Conservation (phyloP, 345 rosid species). For the Erysimum cheiranthoides region DNA sequence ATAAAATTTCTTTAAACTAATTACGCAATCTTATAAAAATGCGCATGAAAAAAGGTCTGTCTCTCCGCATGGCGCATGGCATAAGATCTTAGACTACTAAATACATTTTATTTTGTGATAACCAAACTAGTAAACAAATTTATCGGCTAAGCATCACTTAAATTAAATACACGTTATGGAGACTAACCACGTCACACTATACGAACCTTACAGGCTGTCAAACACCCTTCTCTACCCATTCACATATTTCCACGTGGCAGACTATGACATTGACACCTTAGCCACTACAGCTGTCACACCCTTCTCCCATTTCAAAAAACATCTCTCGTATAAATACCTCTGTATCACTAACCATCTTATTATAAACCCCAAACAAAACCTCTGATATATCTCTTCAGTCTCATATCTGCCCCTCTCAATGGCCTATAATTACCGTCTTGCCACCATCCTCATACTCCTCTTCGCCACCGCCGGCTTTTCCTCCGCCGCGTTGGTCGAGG, state of each 20-base stretch:
- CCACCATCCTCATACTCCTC: slow-evolving; percentile 44
- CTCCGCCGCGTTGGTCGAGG: slow-evolving; percentile 63
- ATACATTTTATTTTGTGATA: too few relatives aligned
- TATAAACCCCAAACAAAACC: slow-evolving; percentile 18
- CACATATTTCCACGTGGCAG: slow-evolving; percentile 1
- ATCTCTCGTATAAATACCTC: slow-evolving; percentile 34
- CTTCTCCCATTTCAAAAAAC: not conserved
- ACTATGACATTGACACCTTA: slow-evolving; percentile 23
- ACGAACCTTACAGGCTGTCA: slow-evolving; percentile 42
- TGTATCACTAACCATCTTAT: not conserved
- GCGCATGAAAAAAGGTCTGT: not conserved
- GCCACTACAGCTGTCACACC: slow-evolving; percentile 38
- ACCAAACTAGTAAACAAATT: slow-evolving; percentile 20
- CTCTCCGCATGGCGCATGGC: slow-evolving; percentile 5
- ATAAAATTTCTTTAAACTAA: not conserved
- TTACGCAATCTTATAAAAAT: not conserved
- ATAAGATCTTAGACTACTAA: not conserved
- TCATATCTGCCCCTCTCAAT: slow-evolving; percentile 28
- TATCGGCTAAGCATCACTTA: slow-evolving; percentile 40
- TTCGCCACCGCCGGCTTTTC: slow-evolving; percentile 29
- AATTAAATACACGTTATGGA: slow-evolving; percentile 36
- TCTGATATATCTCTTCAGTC: not conserved
- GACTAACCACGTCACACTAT: slow-evolving; percentile 38
- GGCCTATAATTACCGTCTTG: slow-evolving; percentile 51
- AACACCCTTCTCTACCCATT: slow-evolving; percentile 24